Base-by-base conservation (phyloP, 2,329 filamentous ascomycete genomes). In the Aciculosporium take region DNA sequence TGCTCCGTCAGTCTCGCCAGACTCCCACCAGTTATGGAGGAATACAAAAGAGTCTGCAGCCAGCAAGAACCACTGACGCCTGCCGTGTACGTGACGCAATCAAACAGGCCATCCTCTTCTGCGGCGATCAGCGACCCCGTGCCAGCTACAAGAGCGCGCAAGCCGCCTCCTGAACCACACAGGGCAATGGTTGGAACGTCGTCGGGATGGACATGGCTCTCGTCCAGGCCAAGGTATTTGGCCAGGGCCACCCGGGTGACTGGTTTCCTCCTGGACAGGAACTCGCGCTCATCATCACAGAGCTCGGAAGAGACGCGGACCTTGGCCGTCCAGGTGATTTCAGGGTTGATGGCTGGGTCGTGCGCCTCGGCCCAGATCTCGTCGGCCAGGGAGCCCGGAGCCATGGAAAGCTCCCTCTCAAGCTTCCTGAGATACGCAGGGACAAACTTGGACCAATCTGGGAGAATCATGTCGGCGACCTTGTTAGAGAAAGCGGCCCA, bases 61-160 rank as follows among this genome's bases (percentile, higher is more conserved):
- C 91, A 98, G 59, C 91, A 96, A 48, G 84, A 93, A 0, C 91
- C 91, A 56, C 87, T 95, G 37, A 98, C 91, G 1, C 91, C 91
- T 5, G 89, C 86, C 0, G 87, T 94, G 55, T 98, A 98, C 1
- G 88, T 96, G 9, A 85, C 74, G 56, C 91, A 96, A 60, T 95
- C 88, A 57, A 94, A 93, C 0, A 98, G 67, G 0, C 91, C 91
- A 43, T 84, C 82, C 56, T 95, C 83, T 45, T 86, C 77, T 0
- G 86, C 74, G 3, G 87, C 88, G 8, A 91, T 68, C 46, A 93
- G 80, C 0, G 88, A 95, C 0, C 89, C 88, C 0, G 87, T 80
- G 3, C 89, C 88, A 2, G 91, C 88, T 15, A 96, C 85, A 29
- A 98, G 72, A 1, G 91, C 91, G 39, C 91, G 73, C 36, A 98